Evolutionary conservation across 2,329 filamentous ascomycete genomes (phyloP).

Genomic region (Penicillium sp.): DNA sequence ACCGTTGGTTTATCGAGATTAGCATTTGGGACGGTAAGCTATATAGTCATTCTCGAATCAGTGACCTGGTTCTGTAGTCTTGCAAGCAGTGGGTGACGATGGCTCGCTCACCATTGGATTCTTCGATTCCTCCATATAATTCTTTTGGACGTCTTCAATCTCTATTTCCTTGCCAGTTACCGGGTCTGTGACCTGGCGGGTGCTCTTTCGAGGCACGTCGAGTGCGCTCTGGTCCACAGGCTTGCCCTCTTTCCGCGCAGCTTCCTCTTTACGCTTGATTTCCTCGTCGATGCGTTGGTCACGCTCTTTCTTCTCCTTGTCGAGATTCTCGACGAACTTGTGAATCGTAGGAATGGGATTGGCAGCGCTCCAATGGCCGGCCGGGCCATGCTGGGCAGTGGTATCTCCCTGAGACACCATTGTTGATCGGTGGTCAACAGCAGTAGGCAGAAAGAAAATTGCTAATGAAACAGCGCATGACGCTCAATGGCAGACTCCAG

Average conservation of each 20-base stretch:
- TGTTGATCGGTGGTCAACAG: not conserved
- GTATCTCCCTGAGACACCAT: constrained; percentile 8
- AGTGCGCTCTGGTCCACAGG: constrained; percentile 46
- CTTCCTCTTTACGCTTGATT: constrained; percentile 35
- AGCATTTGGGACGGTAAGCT: constrained; percentile 83
- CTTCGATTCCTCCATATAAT: constrained; percentile 65
- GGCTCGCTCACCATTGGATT: constrained; percentile 61
- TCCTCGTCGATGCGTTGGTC: constrained; percentile 67
- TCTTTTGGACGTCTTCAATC: constrained; percentile 74
- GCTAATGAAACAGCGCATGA: no score
- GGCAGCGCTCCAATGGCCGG: constrained; percentile 73
- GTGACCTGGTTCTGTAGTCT: not conserved
- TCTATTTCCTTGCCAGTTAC: constrained; percentile 81
- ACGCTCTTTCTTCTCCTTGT: constrained; percentile 71
- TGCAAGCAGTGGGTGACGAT: not conserved
- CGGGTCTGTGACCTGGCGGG: constrained; percentile 73
- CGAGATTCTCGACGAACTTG: constrained; percentile 74
- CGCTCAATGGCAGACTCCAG: not conserved
- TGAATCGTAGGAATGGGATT: constrained; percentile 87
- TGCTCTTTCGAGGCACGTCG: constrained; percentile 40
- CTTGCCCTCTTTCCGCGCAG: constrained; percentile 32
- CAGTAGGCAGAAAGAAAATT: not conserved
- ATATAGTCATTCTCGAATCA: not conserved
- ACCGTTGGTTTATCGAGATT: constrained; percentile 73
- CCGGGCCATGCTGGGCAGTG: constrained; percentile 40